These are phyloP conservation scores for grape (Vitis vinifera) DNA, from an alignment of 164 flowering plant genomes.

Conservation along the genomic window DNA sequence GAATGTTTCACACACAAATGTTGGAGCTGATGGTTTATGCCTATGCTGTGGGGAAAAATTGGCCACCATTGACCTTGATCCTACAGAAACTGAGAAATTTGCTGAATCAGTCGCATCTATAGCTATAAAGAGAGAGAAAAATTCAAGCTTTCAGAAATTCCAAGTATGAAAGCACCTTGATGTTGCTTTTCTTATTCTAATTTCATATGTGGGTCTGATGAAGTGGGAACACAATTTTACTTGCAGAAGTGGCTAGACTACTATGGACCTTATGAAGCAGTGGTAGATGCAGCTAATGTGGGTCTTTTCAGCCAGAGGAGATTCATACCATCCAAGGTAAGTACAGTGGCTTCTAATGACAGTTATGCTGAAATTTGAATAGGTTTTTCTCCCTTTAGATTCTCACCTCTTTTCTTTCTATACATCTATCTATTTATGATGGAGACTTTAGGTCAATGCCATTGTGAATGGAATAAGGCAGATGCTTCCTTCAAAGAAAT, in stretches of 20 bases:
- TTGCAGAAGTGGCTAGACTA: constrained; percentile 89
- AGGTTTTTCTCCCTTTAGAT: not conserved
- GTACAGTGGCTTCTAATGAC: constrained; percentile 4
- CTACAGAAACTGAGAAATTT: constrained; percentile 73
- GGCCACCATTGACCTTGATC: constrained; percentile 77
- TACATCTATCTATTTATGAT: not conserved
- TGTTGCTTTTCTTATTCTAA: constrained; percentile 6
- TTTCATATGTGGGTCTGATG: constrained; percentile 9
- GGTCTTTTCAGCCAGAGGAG: constrained; percentile 64
- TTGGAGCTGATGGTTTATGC: constrained; percentile 72
- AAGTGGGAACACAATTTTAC: constrained; percentile 4
- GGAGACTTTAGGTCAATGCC: constrained; percentile 56
- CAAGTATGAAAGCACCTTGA: constrained; percentile 51
- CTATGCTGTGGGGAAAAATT: constrained; percentile 68
- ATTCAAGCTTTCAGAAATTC: constrained; percentile 75
- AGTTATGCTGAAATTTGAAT: not conserved
- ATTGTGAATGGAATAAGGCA: constrained; percentile 81
- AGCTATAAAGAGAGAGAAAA: constrained; percentile 61
- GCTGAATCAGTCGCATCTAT: constrained; percentile 78
- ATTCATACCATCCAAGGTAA: constrained; percentile 65
- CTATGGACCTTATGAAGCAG: constrained; percentile 90
- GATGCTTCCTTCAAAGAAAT: constrained; percentile 74
- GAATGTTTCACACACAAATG: constrained; percentile 38
- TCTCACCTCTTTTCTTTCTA: not conserved
- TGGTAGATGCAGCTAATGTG: constrained; percentile 89